phyloP scores from a whole-genome alignment of 306 rosid genomes.

The Psophocarpus tetragonolobus region DNA sequence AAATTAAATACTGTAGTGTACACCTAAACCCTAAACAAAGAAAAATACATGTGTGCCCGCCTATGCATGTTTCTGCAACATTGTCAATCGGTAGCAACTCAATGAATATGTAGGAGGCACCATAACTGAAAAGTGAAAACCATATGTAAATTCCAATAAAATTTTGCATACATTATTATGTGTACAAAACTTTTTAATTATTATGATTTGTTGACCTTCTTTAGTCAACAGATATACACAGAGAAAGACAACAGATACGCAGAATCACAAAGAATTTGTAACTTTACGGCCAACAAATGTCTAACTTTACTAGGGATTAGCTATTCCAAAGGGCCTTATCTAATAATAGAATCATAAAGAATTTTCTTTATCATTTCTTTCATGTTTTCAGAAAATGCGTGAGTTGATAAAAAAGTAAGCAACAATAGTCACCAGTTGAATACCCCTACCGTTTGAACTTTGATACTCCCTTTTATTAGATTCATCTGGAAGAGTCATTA shows the following conservation, averaged over 20 bases:
- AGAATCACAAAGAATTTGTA: not conserved
- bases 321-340: not conserved
- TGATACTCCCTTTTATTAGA: not conserved
- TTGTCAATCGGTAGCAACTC: not conserved
- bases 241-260: not conserved
- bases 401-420: not conserved
- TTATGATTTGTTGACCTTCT: not conserved
- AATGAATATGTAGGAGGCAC: not conserved
- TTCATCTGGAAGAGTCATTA: not conserved
- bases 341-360: not conserved
- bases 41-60: not conserved
- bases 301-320: not conserved
- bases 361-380: not conserved
- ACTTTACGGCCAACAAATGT: not conserved
- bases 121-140: not conserved
- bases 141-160: not conserved
- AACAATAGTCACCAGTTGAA: too few relatives aligned
- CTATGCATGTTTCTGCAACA: not conserved
- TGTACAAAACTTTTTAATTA: not conserved
- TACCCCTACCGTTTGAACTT: not conserved
- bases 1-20: not conserved
- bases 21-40: not conserved
- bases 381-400: not conserved
- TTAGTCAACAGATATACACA: not conserved
- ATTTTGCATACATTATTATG: not conserved